Percentiles rank a stretch among this genome's conserved stretches.
These are phyloP conservation scores for Geotrichum europaeum DNA, from an alignment of 1,139 yeast genomes.

Conservation along the genomic window DNA sequence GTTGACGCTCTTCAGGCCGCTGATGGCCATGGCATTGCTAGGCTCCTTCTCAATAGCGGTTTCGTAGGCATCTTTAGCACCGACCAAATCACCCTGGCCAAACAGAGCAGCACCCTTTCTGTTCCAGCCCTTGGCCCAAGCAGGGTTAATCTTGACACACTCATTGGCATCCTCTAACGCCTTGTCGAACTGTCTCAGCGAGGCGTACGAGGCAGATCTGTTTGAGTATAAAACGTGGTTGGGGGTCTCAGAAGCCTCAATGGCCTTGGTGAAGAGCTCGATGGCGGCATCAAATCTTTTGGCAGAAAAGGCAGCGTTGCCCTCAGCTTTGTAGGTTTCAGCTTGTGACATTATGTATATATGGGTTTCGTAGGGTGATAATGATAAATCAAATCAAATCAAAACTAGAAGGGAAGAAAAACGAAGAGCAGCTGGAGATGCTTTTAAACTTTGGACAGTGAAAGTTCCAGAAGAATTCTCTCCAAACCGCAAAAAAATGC, in stretches of 20 bases:
- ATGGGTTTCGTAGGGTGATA: neutral
- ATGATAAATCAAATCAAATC: neutral
- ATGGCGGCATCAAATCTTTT: conserved; percentile 79
- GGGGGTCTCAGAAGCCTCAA: conserved; percentile 72
- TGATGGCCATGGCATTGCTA: conserved; percentile 76
- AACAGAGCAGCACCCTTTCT: conserved; percentile 91
- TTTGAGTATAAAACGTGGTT: conserved; percentile 89
- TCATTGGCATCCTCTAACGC: conserved; percentile 82
- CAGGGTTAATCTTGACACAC: conserved; percentile 69
- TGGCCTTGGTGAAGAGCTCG: conserved; percentile 77
- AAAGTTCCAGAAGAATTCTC: neutral
- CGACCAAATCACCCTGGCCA: conserved; percentile 69
- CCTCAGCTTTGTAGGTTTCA: conserved; percentile 42
- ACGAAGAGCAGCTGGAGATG: neutral
- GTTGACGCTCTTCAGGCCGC: conserved; percentile 68
- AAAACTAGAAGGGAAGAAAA: neutral
- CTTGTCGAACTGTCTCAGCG: conserved; percentile 61
- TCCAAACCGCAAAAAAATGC: neutral
- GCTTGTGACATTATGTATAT: conserved; percentile 4
- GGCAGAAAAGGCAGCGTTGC: conserved; percentile 86
- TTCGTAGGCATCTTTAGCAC: conserved; percentile 55
- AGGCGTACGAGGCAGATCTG: conserved; percentile 89
- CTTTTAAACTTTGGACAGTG: neutral
- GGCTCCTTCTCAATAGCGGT: conserved; percentile 83
- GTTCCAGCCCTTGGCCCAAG: conserved; percentile 93